Conservation (phyloP, 2,329 filamentous ascomycete genomes). For the Diaporthe ampelina region DNA sequence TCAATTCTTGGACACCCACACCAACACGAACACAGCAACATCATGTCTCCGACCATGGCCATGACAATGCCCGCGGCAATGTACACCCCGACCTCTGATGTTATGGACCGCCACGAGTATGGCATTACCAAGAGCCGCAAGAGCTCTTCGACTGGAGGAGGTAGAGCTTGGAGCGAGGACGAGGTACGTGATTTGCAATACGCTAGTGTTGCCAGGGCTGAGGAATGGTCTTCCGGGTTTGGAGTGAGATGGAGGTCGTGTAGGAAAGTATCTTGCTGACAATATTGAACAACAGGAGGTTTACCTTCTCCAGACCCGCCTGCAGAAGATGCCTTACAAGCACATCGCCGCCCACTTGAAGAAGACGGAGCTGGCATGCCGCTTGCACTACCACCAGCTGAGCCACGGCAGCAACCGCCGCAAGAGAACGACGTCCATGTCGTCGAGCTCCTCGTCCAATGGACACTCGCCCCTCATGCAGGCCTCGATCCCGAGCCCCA, state of each 20-base stretch:
- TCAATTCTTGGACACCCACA: slow-evolving; percentile 54
- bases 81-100: slow-evolving; percentile 67
- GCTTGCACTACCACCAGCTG: slow-evolving; percentile 88
- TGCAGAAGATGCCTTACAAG: slow-evolving; percentile 93
- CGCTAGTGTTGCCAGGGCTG: neutral
- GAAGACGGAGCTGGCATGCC: slow-evolving; percentile 90
- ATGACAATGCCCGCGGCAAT: slow-evolving; percentile 59
- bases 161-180: slow-evolving; percentile 87
- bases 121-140: slow-evolving; percentile 76
- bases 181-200: slow-evolving; percentile 69
- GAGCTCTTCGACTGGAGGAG: slow-evolving; percentile 78
- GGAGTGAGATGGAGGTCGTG: neutral
- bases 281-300: slow-evolving; percentile 71
- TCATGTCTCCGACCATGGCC: slow-evolving; percentile 66
- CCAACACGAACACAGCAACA: slow-evolving; percentile 41
- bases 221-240: neutral
- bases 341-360: slow-evolving; percentile 88
- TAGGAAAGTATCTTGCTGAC: neutral
- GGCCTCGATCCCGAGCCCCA: slow-evolving; percentile 63
- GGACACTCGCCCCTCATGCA: slow-evolving; percentile 65
- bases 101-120: slow-evolving; percentile 70
- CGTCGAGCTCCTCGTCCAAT: slow-evolving; percentile 71
- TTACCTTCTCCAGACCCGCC: slow-evolving; percentile 85
- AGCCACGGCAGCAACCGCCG: slow-evolving; percentile 86
- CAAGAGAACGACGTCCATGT: slow-evolving; percentile 80